A percentile compares a stretch with the other conserved stretches of the same genome.
Conservation (phyloP, 2,329 filamentous ascomycete species). For the Ophiosphaerella herpotricha region DNA sequence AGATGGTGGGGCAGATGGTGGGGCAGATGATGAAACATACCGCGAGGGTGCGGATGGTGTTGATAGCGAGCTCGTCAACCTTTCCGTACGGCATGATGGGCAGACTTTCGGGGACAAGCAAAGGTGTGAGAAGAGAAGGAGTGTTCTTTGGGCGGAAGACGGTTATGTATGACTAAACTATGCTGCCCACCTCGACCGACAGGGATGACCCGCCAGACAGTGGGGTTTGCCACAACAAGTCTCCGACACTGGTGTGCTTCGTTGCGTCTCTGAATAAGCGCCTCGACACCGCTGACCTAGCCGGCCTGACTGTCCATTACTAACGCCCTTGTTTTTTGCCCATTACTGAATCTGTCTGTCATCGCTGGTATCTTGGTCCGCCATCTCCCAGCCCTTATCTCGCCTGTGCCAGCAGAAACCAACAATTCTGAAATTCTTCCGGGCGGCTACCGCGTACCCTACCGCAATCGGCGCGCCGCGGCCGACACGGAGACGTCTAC, state of each 20-base stretch:
- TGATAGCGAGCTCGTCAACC: slow-evolving; percentile 87
- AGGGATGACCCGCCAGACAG: slow-evolving; percentile 2
- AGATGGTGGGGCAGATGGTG: slow-evolving; percentile 24
- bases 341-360: neutral
- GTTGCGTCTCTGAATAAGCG: slow-evolving; percentile 9
- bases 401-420: neutral
- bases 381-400: neutral
- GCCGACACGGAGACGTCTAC: slow-evolving; percentile 25
- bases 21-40: slow-evolving; percentile 63
- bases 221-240: slow-evolving; percentile 14
- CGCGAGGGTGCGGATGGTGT: slow-evolving; percentile 95
- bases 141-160: slow-evolving; percentile 7
- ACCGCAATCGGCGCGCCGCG: slow-evolving; percentile 28
- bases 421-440: slow-evolving; percentile 24
- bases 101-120: slow-evolving; percentile 19
- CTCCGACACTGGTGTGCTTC: slow-evolving; percentile 3
- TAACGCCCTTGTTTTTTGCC: neutral
- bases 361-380: too few species aligned
- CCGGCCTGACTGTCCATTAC: slow-evolving; percentile 1
- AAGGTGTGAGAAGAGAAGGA: slow-evolving; percentile 13
- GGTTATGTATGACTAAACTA: slow-evolving; percentile 17
- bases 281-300: neutral
- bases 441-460: slow-evolving; percentile 17
- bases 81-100: slow-evolving; percentile 84
- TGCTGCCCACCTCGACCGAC: neutral